Evolutionary conservation across 345 rosid genomes (phyloP).

Genomic region (Lumnitzera littorea): DNA sequence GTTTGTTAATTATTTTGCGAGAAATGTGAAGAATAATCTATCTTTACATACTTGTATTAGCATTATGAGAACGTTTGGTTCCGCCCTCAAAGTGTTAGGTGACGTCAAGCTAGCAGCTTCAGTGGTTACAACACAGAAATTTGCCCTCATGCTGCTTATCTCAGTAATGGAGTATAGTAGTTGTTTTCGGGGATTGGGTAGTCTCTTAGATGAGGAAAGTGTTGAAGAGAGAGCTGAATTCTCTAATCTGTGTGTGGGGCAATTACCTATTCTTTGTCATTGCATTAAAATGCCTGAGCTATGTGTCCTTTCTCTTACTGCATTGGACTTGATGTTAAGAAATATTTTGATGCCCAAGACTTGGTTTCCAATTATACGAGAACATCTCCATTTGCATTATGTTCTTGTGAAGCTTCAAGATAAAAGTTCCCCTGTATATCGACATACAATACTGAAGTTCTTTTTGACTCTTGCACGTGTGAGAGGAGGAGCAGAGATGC

Average conservation of each 20-base stretch:
- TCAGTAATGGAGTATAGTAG: conserved; percentile 36
- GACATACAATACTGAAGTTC: conserved; percentile 56
- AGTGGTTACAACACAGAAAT: conserved; percentile 42
- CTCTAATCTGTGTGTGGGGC: conserved; percentile 55
- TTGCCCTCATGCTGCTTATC: conserved; percentile 57
- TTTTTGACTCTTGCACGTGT: conserved; percentile 69
- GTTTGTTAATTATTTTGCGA: conserved; percentile 52
- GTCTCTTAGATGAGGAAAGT: conserved; percentile 28
- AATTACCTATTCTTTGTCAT: conserved; percentile 68
- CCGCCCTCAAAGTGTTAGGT: conserved; percentile 53
- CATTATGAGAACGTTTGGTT: conserved; percentile 50
- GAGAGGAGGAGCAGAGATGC: conserved; percentile 85
- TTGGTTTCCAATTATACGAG: conserved; percentile 76
- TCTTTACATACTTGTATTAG: conserved; percentile 36
- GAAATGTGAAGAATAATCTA: conserved; percentile 32
- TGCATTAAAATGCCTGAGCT: conserved; percentile 46
- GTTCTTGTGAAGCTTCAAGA: conserved; percentile 62
- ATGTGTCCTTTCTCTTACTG: conserved; percentile 51
- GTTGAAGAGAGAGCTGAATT: conserved; percentile 48
- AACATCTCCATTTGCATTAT: conserved; percentile 58
- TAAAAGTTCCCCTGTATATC: conserved; percentile 32
- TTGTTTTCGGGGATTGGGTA: conserved; percentile 17
- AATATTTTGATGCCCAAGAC: conserved; percentile 58
- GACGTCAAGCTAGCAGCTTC: conserved; percentile 35
- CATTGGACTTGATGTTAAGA: conserved; percentile 52